Evolutionary conservation across 148 eudicot species (phyloP).

Genomic region (Rhododendron simsii): DNA sequence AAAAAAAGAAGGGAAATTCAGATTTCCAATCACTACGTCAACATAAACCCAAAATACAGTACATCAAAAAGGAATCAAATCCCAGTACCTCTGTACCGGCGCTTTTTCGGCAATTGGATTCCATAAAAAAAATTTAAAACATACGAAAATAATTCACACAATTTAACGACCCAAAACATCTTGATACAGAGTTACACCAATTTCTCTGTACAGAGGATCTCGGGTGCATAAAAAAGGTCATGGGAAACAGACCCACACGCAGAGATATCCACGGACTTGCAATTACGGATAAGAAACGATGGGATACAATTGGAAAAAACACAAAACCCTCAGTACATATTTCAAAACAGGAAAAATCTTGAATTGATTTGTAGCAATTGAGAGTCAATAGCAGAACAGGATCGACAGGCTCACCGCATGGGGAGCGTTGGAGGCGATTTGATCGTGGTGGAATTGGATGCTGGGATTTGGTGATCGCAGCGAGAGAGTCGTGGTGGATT

Average conservation of each 20-base stretch:
- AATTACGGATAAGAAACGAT: not conserved
- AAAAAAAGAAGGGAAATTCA: not conserved
- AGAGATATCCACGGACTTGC: not conserved
- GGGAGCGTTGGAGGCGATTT: not conserved
- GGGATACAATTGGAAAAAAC: not conserved
- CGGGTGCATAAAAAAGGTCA: not conserved
- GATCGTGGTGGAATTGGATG: not conserved
- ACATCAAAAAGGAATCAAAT: not conserved
- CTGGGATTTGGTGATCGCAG: not conserved
- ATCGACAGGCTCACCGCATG: not conserved
- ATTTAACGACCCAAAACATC: no score
- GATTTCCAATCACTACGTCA: not conserved
- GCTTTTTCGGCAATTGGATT: no score
- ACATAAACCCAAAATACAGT: not conserved
- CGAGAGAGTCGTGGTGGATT: not conserved
- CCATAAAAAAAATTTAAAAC: no score
- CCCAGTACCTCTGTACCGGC: no score
- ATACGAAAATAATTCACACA: no score
- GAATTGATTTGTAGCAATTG: not conserved
- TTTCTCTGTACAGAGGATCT: no score
- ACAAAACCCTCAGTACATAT: not conserved
- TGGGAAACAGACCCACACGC: not conserved
- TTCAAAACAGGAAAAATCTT: not conserved
- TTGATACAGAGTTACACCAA: no score
- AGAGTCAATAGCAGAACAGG: not conserved